A percentile compares a stretch with the other conserved stretches of the same genome.
Conservation (phyloP, 257 asterid species). For the Solanum ossicruentum region DNA sequence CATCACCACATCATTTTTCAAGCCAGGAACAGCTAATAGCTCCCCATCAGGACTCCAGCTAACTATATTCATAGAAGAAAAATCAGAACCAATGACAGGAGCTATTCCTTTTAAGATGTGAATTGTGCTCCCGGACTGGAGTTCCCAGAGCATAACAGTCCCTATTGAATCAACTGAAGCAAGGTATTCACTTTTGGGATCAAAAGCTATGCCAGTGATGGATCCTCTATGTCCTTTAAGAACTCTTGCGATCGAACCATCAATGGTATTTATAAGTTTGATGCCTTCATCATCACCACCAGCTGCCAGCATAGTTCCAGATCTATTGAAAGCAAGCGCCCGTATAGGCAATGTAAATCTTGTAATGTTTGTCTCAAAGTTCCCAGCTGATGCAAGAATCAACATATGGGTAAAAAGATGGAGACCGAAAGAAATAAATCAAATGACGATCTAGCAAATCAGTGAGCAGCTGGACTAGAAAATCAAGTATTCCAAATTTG, state of each 20-base stretch:
- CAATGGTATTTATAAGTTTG: conserved; percentile 83
- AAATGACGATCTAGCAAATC: not conserved
- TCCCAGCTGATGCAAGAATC: conserved; percentile 52
- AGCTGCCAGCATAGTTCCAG: conserved; percentile 87
- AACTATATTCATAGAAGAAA: conserved; percentile 44
- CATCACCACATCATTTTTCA: conserved; percentile 86
- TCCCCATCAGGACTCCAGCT: conserved; percentile 98
- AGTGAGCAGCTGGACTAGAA: not conserved
- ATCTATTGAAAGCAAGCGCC: conserved; percentile 73
- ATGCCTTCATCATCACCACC: conserved; percentile 97
- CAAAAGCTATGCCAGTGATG: conserved; percentile 82
- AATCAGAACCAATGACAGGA: conserved; percentile 53
- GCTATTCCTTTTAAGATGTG: conserved; percentile 74
- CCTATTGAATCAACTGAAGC: conserved; percentile 87
- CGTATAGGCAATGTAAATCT: conserved; percentile 92
- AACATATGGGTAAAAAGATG: not conserved
- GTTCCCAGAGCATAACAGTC: conserved; percentile 86
- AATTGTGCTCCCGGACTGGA: conserved; percentile 67
- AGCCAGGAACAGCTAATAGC: conserved; percentile 84
- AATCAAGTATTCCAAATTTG: not conserved
- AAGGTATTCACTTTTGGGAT: conserved; percentile 82
- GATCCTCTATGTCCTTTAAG: conserved; percentile 93
- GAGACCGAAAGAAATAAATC: not conserved
- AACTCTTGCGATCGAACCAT: conserved; percentile 84
- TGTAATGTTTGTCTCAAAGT: conserved; percentile 84